Conservation (phyloP, 1,284 basidiomycete genomes). For the Exobasidium rhododendri region DNA sequence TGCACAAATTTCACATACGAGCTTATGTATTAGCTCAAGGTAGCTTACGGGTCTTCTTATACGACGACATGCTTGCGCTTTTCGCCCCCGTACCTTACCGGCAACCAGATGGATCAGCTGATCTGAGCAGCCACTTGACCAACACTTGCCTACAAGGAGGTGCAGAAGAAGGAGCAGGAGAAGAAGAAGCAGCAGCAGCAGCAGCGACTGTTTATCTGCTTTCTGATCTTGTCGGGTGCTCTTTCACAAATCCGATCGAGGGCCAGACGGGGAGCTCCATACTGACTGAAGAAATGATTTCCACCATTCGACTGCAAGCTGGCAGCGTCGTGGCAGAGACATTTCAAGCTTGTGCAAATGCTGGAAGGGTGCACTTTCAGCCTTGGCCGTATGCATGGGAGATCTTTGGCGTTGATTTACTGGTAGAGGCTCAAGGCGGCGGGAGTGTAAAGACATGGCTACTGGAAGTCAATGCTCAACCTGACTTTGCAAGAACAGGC, state of each 20-base stretch:
- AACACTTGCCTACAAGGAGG: constrained; percentile 83
- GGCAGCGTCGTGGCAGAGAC: constrained; percentile 66
- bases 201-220: constrained; percentile 62
- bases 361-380: constrained; percentile 78
- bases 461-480: constrained; percentile 90
- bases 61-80: constrained; percentile 76
- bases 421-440: constrained; percentile 53
- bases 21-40: constrained; percentile 79
- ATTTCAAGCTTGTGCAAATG: constrained; percentile 79
- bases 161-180: constrained; percentile 49
- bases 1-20: constrained; percentile 76
- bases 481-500: constrained; percentile 91
- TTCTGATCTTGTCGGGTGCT: constrained; percentile 68
- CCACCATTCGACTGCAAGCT: constrained; percentile 23
- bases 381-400: constrained; percentile 87
- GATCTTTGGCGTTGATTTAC: constrained; percentile 86
- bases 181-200: constrained; percentile 46
- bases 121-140: constrained; percentile 80
- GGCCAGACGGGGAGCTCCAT: not conserved
- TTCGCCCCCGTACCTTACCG: constrained; percentile 61
- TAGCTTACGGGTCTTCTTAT: constrained; percentile 60
- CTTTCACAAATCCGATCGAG: constrained; percentile 58
- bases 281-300: constrained; percentile 7
- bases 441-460: constrained; percentile 61
- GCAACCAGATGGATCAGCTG: constrained; percentile 43